Conservation (phyloP, 2,329 filamentous ascomycete genomes). For the Boeremia lycopersici region DNA sequence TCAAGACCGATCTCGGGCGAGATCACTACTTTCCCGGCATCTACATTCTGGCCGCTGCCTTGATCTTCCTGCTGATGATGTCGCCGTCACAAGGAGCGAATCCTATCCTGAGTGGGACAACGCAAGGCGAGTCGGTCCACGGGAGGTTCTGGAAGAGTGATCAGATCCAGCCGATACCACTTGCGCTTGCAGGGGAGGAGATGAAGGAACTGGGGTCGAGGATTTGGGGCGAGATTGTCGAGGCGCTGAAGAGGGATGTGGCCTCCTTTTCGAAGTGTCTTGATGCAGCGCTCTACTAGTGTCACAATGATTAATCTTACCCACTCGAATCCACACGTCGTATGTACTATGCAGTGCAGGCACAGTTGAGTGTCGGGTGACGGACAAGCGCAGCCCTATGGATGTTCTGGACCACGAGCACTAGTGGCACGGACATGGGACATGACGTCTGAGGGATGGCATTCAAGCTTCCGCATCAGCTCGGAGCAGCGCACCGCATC, state of each 20-base stretch:
- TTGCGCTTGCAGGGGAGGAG: constrained; percentile 37
- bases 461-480: constrained; percentile 17
- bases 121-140: constrained; percentile 41
- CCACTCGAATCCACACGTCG: not conserved
- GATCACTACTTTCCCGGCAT: constrained; percentile 39
- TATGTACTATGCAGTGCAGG: not conserved
- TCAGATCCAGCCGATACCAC: constrained; percentile 36
- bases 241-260: constrained; percentile 39
- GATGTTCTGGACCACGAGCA: constrained; percentile 5
- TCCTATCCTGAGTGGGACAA: constrained; percentile 41
- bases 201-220: constrained; percentile 38
- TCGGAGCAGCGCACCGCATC: constrained; percentile 1
- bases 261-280: constrained; percentile 18
- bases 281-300: not conserved
- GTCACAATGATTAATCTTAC: not conserved
- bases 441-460: constrained; percentile 14
- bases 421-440: constrained; percentile 3
- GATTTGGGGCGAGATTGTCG: constrained; percentile 45
- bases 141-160: constrained; percentile 47
- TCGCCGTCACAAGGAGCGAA: constrained; percentile 39
- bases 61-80: constrained; percentile 32
- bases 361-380: not conserved
- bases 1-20: constrained; percentile 38
- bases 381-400: not conserved
- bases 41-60: constrained; percentile 27